Conservation (phyloP, 306 rosid genomes). For the Calophaca sinica region DNA sequence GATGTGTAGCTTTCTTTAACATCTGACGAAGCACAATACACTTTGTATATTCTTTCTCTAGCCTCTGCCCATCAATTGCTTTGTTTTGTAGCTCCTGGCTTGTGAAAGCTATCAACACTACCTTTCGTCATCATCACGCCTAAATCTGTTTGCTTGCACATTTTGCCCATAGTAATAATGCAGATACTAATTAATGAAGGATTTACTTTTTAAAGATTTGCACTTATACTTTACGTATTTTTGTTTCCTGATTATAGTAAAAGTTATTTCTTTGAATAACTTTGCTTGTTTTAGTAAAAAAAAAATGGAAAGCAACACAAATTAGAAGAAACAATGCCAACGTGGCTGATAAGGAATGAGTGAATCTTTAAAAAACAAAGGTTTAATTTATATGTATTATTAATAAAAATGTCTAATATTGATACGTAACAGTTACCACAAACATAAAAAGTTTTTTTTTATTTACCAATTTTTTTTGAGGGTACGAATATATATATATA, state of each 20-base stretch:
- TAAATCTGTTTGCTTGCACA: background rate
- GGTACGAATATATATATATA: no score
- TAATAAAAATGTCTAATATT: background rate
- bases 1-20: background rate
- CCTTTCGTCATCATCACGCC: conserved; percentile 31
- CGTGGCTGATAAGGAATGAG: background rate
- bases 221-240: background rate
- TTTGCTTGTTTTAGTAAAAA: background rate
- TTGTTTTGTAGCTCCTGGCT: conserved; percentile 11
- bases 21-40: background rate
- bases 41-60: no score
- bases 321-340: background rate
- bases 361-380: background rate
- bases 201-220: background rate
- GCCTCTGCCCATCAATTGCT: background rate
- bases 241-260: background rate
- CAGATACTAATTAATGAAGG: background rate
- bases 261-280: background rate
- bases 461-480: no score
- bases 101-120: conserved; percentile 28
- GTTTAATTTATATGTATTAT: background rate
- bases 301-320: background rate
- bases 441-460: no score
- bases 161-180: conserved; percentile 3
- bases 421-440: background rate